Conservation (phyloP, 2,329 filamentous ascomycete species). For the Botrytis fragariae region DNA sequence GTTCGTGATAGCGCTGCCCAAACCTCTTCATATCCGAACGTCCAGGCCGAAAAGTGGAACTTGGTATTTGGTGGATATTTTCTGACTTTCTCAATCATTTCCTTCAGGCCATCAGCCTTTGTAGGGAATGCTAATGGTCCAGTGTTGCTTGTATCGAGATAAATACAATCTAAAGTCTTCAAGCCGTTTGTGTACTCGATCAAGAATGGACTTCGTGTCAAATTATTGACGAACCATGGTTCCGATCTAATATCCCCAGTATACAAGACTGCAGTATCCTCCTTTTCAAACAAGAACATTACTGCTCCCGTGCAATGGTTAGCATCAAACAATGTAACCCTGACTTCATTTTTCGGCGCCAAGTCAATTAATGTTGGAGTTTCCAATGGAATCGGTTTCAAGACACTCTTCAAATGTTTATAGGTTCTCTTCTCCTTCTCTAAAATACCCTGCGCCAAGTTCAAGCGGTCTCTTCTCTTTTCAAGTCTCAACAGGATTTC, state of each 20-base stretch:
- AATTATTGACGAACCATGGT: slow-evolving; percentile 75
- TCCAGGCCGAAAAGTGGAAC: slow-evolving; percentile 88
- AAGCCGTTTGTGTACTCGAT: slow-evolving; percentile 69
- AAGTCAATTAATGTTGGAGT: slow-evolving; percentile 77
- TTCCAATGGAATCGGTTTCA: slow-evolving; percentile 81
- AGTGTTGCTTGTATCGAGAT: slow-evolving; percentile 81
- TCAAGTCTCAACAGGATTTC: slow-evolving; percentile 80
- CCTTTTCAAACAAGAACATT: slow-evolving; percentile 85
- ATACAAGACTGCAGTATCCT: slow-evolving; percentile 73
- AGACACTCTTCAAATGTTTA: slow-evolving; percentile 66
- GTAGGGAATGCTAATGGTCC: slow-evolving; percentile 50
- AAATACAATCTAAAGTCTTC: slow-evolving; percentile 73
- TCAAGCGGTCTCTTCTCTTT: slow-evolving; percentile 75
- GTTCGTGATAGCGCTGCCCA: slow-evolving; percentile 77
- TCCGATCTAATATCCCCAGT: slow-evolving; percentile 88
- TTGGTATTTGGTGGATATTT: slow-evolving; percentile 69
- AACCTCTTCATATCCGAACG: slow-evolving; percentile 89
- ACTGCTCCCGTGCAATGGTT: slow-evolving; percentile 90
- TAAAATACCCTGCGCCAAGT: slow-evolving; percentile 73
- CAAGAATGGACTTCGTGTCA: slow-evolving; percentile 69
- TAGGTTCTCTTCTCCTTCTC: slow-evolving; percentile 75
- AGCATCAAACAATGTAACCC: slow-evolving; percentile 82
- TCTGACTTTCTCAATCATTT: slow-evolving; percentile 67
- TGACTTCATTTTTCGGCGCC: slow-evolving; percentile 62
- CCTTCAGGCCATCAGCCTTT: slow-evolving; percentile 71